A percentile compares a stretch with the other conserved stretches of the same genome.
Conservation (phyloP, 352 stramenopile species). For the Pythium scleroteichum region DNA sequence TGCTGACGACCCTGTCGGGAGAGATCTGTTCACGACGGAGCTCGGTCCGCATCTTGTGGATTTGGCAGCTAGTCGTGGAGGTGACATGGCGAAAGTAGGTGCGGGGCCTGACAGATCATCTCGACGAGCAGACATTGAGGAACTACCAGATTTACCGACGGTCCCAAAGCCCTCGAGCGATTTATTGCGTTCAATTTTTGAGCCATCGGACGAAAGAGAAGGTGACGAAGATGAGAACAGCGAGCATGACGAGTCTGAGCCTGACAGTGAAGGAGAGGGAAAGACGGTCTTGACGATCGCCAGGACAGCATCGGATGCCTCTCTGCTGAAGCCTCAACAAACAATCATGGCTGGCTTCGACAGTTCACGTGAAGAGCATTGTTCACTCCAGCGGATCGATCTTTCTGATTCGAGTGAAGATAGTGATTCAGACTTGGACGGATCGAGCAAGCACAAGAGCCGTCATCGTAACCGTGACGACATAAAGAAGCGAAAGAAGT, state of each 20-base stretch:
- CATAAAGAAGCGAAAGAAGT: constrained; percentile 13
- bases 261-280: background rate
- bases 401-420: constrained; percentile 9
- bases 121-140: background rate
- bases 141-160: constrained; percentile 39
- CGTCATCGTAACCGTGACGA: constrained; percentile 10
- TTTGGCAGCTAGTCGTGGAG: constrained; percentile 44
- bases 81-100: background rate
- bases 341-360: no score
- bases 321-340: no score
- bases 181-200: constrained; percentile 83
- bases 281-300: no score
- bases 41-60: constrained; percentile 72
- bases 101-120: background rate
- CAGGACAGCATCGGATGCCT: no score
- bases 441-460: constrained; percentile 3
- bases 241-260: constrained; percentile 20
- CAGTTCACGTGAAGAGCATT: no score
- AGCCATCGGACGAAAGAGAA: constrained; percentile 65
- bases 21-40: constrained; percentile 69
- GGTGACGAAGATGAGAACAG: constrained; percentile 33
- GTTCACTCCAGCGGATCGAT: no score
- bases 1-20: constrained; percentile 32
- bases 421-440: background rate
- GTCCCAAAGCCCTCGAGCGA: constrained; percentile 44